Evolutionary conservation across 2,329 filamentous ascomycete genomes (phyloP), one percentile per base, ranked within the genome.

Genomic region (Ophiobolus disseminans): DNA sequence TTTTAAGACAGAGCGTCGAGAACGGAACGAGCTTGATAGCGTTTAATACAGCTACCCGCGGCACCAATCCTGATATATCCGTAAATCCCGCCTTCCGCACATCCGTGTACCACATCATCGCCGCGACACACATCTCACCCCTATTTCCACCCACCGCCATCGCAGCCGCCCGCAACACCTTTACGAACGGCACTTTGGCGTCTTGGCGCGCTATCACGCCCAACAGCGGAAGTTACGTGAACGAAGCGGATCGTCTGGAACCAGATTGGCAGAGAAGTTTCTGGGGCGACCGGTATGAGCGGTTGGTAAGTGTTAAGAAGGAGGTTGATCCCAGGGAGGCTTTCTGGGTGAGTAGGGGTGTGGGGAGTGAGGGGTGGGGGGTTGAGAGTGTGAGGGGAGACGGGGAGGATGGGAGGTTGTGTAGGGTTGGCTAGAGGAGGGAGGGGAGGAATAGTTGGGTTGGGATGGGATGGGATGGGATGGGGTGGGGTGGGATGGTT

Each of bases 241-340:
- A 76, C 38, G 71, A 74, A 51, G 74, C 74, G 4, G 68, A 76
- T 50, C 63, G 69, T 7, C 67, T 65, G n/a, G 73, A 77, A 54
- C 68, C 73, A 4, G 53, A 69, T 20, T 77, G 72, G 58, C 70
- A 76, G 47, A 20, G 66, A 16, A 59, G 69, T 5, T 78, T 76
- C 55, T 78, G 70, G 69, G 76, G 75, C 5, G 45, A 47, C 11
- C 66, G 69, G 39, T 72, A 72, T 41, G 50, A 57, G 1, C 45
- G 56, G 22, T 53, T 72, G 13, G 21, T 60, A 40, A 44, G 52
- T 40, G 49, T 69, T 44, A 72, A 72, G 58, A 55, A 63, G 46
- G 60, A 60, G 40, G 61, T 57, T 49, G 68, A 72, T 40, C 65
- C 66, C 2, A 57, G 48, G 10, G 69, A 60, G 34, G 28, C 73